Evolutionary conservation across 768 basidiomycete genomes (phyloP).

Genomic region (Auricularia cornea): DNA sequence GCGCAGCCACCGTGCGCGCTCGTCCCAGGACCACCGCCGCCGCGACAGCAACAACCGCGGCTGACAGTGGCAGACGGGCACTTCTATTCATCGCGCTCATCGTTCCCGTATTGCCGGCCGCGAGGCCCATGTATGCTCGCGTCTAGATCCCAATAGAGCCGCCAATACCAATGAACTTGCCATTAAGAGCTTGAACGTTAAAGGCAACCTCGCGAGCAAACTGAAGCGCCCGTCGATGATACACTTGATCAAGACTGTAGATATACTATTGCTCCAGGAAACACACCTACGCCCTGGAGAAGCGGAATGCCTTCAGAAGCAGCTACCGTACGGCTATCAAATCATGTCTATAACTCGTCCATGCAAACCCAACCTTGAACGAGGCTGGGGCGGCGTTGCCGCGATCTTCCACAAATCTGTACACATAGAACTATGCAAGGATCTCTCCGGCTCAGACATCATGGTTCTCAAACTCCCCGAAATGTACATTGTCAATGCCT

Average conservation of each 20-base stretch:
- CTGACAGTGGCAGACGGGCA: not conserved
- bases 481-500: not conserved
- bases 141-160: not conserved
- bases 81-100: not conserved
- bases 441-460: not conserved
- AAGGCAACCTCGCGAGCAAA: not conserved
- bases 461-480: not conserved
- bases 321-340: not conserved
- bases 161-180: not conserved
- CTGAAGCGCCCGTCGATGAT: not conserved
- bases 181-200: not conserved
- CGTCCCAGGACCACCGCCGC: not conserved
- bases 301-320: not conserved
- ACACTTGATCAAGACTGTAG: not conserved
- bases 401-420: not conserved
- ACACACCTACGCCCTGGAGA: not conserved
- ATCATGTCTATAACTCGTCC: not conserved
- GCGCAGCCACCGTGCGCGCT: too few relatives aligned
- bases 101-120: not conserved
- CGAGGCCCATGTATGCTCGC: not conserved
- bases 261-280: not conserved
- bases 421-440: not conserved
- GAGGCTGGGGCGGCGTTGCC: not conserved
- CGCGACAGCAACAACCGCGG: not conserved
- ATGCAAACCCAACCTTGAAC: not conserved